Conservation (phyloP, 176 grass and related monocot species). For the Raddia guianensis region DNA sequence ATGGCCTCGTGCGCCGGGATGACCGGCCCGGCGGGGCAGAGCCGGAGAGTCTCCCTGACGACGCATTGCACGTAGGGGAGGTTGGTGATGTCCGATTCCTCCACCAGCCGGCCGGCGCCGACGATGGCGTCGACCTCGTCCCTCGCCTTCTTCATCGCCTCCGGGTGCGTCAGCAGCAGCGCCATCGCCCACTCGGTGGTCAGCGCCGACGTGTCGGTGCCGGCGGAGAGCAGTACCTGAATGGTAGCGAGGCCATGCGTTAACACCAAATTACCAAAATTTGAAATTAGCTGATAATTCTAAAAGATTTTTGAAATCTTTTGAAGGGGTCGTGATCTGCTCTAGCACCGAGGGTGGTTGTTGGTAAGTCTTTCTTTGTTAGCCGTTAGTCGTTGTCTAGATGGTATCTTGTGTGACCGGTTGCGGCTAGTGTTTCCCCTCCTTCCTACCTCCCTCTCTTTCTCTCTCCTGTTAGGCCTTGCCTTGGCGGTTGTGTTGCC, state of each 20-base stretch:
- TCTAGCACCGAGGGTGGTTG: too few relatives aligned
- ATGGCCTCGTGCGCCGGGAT: slow-evolving; percentile 67
- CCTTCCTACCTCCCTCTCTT: too few relatives aligned
- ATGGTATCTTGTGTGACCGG: too few relatives aligned
- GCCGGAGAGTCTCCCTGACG: slow-evolving; percentile 63
- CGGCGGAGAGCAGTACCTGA: slow-evolving; percentile 49
- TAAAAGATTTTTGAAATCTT: too few relatives aligned
- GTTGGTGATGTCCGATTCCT: slow-evolving; percentile 49
- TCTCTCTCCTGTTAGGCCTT: too few relatives aligned
- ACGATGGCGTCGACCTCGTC: slow-evolving; percentile 44
- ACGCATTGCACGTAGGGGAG: slow-evolving; percentile 60
- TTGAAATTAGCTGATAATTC: too few relatives aligned
- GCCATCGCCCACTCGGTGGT: slow-evolving; percentile 77
- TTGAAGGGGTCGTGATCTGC: too few relatives aligned
- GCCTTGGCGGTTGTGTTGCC: too few relatives aligned
- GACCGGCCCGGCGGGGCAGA: slow-evolving; percentile 47
- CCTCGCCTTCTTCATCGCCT: slow-evolving; percentile 34
- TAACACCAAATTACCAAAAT: too few relatives aligned
- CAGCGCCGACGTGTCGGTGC: slow-evolving; percentile 55
- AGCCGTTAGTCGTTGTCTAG: too few relatives aligned
- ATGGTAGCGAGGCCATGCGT: not conserved
- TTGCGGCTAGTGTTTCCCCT: too few relatives aligned
- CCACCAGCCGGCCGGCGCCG: slow-evolving; percentile 45
- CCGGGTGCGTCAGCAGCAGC: slow-evolving; percentile 45
- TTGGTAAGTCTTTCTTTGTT: too few relatives aligned